phyloP scores from a whole-genome alignment of 139 green algal genomes.

The Haematococcus lacustris region DNA sequence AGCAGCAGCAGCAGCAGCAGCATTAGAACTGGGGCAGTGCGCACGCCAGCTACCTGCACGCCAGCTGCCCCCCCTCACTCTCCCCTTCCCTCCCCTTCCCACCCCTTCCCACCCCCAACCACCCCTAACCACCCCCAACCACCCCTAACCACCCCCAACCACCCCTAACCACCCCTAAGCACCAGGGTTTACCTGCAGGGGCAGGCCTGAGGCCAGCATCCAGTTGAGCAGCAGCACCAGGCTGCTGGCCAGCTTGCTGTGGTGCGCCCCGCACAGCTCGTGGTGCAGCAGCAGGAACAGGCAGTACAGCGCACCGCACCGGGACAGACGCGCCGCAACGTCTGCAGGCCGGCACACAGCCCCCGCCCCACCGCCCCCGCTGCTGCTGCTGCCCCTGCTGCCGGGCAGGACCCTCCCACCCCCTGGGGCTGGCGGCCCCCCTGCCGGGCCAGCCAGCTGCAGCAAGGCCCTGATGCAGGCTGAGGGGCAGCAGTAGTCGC shows the following conservation, averaged over 20 bases:
- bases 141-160: too few relatives aligned
- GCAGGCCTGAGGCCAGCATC: constrained; percentile 9
- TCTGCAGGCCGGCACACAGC: too few relatives aligned
- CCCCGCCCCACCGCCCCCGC: not conserved
- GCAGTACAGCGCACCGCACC: constrained; percentile 23
- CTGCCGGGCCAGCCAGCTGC: not conserved
- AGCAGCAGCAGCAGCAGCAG: too few relatives aligned
- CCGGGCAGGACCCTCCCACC: too few relatives aligned
- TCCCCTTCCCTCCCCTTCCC: too few relatives aligned
- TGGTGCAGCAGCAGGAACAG: constrained; percentile 33
- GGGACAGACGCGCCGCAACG: constrained; percentile 7
- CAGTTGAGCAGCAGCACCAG: constrained; percentile 26
- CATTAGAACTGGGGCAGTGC: too few relatives aligned
- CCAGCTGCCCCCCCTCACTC: too few relatives aligned
- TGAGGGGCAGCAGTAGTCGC: constrained; percentile 26
- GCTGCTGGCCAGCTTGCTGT: constrained; percentile 30
- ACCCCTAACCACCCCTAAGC: too few relatives aligned
- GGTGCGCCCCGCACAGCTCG: constrained; percentile 17
- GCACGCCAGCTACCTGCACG: too few relatives aligned
- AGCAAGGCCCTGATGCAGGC: constrained; percentile 9
- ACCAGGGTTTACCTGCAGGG: constrained; percentile 2
- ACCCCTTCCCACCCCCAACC: too few relatives aligned
- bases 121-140: too few relatives aligned
- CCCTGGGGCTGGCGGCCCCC: too few relatives aligned
- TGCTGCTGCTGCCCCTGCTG: not conserved